Percentiles rank a stretch among this genome's conserved stretches.
Evolutionary conservation across 768 basidiomycete species (phyloP).

Genomic region (Pulveroboletus sp.): DNA sequence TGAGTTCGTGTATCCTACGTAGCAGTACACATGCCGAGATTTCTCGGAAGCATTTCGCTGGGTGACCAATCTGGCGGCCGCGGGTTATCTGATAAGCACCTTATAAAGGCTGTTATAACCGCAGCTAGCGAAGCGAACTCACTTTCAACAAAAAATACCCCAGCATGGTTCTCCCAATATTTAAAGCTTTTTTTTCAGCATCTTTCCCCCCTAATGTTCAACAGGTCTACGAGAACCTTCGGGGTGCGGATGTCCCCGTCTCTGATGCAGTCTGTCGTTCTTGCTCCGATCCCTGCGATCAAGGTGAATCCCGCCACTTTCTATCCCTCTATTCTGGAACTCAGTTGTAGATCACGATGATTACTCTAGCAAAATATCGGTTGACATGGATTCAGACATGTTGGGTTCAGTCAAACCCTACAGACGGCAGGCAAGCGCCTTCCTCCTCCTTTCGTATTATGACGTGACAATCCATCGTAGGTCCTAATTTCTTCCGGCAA

Average conservation of each 20-base stretch:
- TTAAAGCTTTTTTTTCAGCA: conserved; percentile 18
- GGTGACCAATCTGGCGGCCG: neutral
- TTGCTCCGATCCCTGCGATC: conserved; percentile 76
- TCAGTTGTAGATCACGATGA: conserved; percentile 59
- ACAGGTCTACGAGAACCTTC: conserved; percentile 47
- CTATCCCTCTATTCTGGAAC: conserved; percentile 26
- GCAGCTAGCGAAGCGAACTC: no score
- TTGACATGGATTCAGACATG: conserved; percentile 79
- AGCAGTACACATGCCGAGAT: no score
- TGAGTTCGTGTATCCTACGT: neutral
- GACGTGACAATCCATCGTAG: conserved; percentile 35
- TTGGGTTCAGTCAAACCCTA: conserved; percentile 85
- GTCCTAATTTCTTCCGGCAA: conserved; percentile 88
- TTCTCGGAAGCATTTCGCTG: no score
- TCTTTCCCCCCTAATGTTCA: conserved; percentile 32
- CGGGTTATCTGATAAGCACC: conserved; percentile 3
- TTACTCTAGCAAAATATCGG: conserved; percentile 66
- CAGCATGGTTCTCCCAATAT: conserved; percentile 29
- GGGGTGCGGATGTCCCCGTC: conserved; percentile 58
- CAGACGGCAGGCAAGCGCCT: conserved; percentile 63
- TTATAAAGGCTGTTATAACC: neutral
- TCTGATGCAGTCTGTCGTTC: conserved; percentile 63
- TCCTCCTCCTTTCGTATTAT: neutral
- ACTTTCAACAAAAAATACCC: no score
- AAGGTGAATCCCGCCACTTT: conserved; percentile 39